Base-by-base conservation (phyloP, 106 monocot species). In the Iris macrosiphon region DNA sequence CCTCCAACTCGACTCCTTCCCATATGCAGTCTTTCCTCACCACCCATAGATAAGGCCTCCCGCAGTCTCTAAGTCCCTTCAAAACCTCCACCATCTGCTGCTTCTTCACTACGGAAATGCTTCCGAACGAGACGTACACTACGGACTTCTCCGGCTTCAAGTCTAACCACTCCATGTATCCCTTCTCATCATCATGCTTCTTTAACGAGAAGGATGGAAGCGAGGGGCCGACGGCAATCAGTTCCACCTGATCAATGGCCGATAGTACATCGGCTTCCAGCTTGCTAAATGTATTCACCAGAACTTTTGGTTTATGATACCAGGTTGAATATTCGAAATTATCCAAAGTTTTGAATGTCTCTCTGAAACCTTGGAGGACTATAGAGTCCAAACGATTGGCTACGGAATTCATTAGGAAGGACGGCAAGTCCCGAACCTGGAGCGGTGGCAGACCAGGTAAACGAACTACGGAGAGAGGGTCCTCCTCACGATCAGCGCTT, bases 81-180 rank as follows among this genome's bases (percentile, higher is more conserved):
- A 24, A 7, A 1, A 79, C 15, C 70, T 84, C 78, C 61, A 71
- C 83, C 19, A 34, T 11, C 59, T 84, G 74, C 20, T 55, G 20
- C 59, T 31, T 63, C 51, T 57, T 49, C 27, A 81, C 0, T 45
- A 34, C 14, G 1, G 67, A 8, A 0, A 68, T 2, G 60, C 74
- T 78, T 17, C 84, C 84, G 22, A 84, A 84, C 1, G 79, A 79
- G 2, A 75, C 72, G 26, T 76, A 82, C 23, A 76, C 68, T 10
- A 76, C 76, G 18, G 81, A 82, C 6, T 42, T 53, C 38, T 63
- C 60, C 40, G 22, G 40, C 72, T 76, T 68, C 16, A 60, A 30
- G 35, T 76, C 67, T n/a, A 81, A 39, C 81, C 81, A 81, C 9
- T 76, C 40, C 57, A 76, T 63, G 59, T 72, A 72, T 30, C 10